Conservation (phyloP, 1,284 basidiomycete species). For the Trichosporon sp. region DNA sequence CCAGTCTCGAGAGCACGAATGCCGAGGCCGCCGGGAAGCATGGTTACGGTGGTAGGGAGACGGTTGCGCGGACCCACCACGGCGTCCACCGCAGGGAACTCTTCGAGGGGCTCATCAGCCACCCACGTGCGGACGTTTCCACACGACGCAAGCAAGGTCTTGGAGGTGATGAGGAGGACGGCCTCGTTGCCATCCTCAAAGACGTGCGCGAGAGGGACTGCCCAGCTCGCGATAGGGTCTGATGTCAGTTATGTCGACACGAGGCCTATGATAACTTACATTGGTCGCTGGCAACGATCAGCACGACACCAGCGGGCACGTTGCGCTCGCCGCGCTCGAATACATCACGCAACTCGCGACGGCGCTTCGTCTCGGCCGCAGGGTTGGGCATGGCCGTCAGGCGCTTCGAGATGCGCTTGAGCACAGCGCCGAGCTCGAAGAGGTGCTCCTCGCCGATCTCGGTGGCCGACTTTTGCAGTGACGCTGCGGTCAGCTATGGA, state of each 20-base stretch:
- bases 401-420: neutral
- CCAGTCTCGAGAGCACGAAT: neutral
- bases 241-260: neutral
- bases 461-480: neutral
- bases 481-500: neutral
- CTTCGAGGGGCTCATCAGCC: neutral
- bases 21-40: neutral
- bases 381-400: neutral
- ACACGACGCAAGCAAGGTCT: neutral
- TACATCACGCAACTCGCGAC: neutral
- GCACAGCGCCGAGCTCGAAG: neutral
- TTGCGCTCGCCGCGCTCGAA: neutral
- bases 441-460: neutral
- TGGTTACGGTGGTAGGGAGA: neutral
- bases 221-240: conserved; percentile 1
- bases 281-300: neutral
- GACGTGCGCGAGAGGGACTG: neutral
- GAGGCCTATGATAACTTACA: too few relatives aligned
- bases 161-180: neutral
- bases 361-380: neutral
- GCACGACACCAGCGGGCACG: neutral
- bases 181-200: neutral
- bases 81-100: neutral
- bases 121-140: neutral
- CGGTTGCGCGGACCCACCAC: neutral